Percentiles rank a stretch among this genome's conserved stretches.
Evolutionary conservation across 768 basidiomycete genomes (phyloP).

Genomic region (Mycena olivaceomarginata): DNA sequence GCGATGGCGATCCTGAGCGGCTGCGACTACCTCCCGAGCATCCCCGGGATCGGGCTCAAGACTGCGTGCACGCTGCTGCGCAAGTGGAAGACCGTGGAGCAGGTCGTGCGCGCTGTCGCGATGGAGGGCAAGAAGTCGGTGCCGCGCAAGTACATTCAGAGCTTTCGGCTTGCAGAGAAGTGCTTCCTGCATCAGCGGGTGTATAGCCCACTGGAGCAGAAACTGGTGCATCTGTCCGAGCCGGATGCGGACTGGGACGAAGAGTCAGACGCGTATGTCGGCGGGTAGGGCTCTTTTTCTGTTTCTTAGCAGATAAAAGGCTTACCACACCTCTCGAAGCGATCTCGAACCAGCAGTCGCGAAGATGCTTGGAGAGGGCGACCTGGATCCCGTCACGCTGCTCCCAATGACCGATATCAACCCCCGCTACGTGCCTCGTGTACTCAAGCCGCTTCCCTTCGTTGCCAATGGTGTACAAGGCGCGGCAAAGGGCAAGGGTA

Average conservation of each 20-base stretch:
- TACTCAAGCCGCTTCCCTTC: constrained; percentile 62
- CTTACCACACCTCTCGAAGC: constrained; percentile 59
- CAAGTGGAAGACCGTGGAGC: constrained; percentile 91
- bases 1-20: constrained; percentile 96
- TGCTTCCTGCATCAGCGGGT: constrained; percentile 96
- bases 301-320: background rate
- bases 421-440: constrained; percentile 74
- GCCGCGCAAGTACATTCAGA: constrained; percentile 83
- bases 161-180: constrained; percentile 89
- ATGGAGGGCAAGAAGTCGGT: constrained; percentile 91
- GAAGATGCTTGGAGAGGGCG: constrained; percentile 79
- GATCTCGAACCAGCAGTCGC: constrained; percentile 80
- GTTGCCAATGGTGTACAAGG: constrained; percentile 47
- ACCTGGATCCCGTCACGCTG: constrained; percentile 81
- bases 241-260: constrained; percentile 75
- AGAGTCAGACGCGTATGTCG: constrained; percentile 83
- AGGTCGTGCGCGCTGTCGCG: constrained; percentile 83
- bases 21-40: constrained; percentile 94
- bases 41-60: constrained; percentile 94
- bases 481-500: constrained; percentile 67
- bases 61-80: constrained; percentile 90
- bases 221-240: constrained; percentile 83
- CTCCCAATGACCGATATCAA: constrained; percentile 88
- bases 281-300: constrained; percentile 68
- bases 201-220: constrained; percentile 82